Percentiles rank a stretch among this genome's conserved stretches.
Evolutionary conservation across 1,139 yeast species (phyloP).

Genomic region (Blastobotrys petasosporus): DNA sequence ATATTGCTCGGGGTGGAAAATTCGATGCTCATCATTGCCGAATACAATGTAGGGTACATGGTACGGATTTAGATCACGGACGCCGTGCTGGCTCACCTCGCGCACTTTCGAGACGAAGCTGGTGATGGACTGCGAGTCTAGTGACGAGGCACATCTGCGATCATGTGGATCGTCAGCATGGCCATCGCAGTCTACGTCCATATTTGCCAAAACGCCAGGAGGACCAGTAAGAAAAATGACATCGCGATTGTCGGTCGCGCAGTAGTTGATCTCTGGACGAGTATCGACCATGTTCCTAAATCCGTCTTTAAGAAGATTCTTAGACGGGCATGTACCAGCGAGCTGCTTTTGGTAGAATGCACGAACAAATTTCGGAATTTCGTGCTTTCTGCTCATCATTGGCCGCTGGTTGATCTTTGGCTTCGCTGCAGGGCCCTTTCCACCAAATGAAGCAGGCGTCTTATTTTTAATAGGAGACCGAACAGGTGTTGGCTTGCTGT

Average conservation of each 20-base stretch:
- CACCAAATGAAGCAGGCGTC: no score
- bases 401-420: no score
- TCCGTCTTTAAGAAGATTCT: neutral
- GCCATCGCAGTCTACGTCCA: conserved; percentile 17
- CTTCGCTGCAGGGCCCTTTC: no score
- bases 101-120: conserved; percentile 8
- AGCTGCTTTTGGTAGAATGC: neutral
- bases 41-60: conserved; percentile 13
- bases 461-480: no score
- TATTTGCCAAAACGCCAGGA: conserved; percentile 8
- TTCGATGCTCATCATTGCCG: conserved; percentile 10
- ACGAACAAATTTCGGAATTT: no score
- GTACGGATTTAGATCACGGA: conserved; percentile 9
- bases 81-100: neutral
- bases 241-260: conserved; percentile 2
- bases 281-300: no score
- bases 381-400: no score
- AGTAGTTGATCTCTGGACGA: neutral
- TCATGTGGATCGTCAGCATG: conserved; percentile 4
- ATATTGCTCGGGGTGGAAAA: conserved; percentile 8
- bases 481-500: no score
- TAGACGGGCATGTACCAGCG: conserved; percentile 2
- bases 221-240: conserved; percentile 12
- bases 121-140: conserved; percentile 6
- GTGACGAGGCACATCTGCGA: conserved; percentile 6